These are phyloP conservation scores for Cairneyella variabilis DNA, from an alignment of 495 filamentous ascomycete species.

Conservation along the genomic window DNA sequence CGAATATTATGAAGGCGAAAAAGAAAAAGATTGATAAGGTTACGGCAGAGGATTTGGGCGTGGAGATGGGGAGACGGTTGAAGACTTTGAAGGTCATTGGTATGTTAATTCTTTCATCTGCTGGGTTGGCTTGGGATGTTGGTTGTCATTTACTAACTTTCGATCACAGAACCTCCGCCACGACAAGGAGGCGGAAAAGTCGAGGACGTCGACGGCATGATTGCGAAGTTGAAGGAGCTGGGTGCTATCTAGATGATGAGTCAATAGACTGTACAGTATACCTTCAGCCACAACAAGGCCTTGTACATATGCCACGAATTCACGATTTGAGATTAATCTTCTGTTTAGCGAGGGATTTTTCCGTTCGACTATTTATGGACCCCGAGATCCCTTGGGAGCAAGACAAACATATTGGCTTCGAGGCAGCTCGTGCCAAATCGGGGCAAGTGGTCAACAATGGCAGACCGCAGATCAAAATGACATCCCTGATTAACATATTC, in stretches of 20 bases:
- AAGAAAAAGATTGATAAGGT: constrained; percentile 97
- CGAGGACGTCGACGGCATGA: constrained; percentile 90
- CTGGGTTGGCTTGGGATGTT: background rate
- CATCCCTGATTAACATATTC: too few relatives aligned
- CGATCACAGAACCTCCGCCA: constrained; percentile 68
- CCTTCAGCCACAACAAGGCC: too few relatives aligned
- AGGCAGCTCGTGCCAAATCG: too few relatives aligned
- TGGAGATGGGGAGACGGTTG: constrained; percentile 68
- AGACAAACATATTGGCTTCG: too few relatives aligned
- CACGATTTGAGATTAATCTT: too few relatives aligned
- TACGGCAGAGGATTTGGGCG: constrained; percentile 73
- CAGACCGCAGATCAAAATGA: too few relatives aligned
- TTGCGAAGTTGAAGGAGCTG: constrained; percentile 89
- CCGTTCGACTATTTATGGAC: too few relatives aligned
- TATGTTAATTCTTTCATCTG: constrained; percentile 38
- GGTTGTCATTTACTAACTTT: constrained; percentile 25
- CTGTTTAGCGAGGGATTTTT: too few relatives aligned
- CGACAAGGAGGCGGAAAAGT: constrained; percentile 95
- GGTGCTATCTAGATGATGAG: constrained; percentile 79
- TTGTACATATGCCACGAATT: too few relatives aligned
- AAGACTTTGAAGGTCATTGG: constrained; percentile 84
- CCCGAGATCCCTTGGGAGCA: too few relatives aligned
- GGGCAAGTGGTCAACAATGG: too few relatives aligned
- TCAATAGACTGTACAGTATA: background rate
- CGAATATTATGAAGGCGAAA: constrained; percentile 99